Percentiles rank a stretch among this genome's conserved stretches.
phyloP scores from a whole-genome alignment of 257 asterid species.

The Oldenlandia corymbosa region DNA sequence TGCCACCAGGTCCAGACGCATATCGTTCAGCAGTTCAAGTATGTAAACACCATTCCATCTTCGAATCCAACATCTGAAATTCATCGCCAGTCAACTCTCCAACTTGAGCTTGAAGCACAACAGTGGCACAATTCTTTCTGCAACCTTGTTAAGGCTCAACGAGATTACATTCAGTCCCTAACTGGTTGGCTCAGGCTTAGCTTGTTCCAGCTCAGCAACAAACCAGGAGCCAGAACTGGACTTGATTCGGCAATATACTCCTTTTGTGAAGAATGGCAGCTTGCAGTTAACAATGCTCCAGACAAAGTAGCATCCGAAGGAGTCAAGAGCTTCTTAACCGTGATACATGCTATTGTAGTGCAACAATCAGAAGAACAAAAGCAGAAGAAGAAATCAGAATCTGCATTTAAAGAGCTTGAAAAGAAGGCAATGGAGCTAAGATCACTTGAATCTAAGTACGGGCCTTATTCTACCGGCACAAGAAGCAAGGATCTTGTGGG shows the following conservation, averaged over 20 bases:
- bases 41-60: slow-evolving; percentile 56
- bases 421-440: slow-evolving; percentile 67
- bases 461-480: slow-evolving; percentile 38
- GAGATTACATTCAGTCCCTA: slow-evolving; percentile 73
- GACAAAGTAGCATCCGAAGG: slow-evolving; percentile 97
- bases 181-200: slow-evolving; percentile 96
- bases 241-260: slow-evolving; percentile 71
- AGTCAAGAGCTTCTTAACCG: slow-evolving; percentile 63
- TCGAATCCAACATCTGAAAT: slow-evolving; percentile 71
- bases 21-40: slow-evolving; percentile 92
- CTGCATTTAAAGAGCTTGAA: slow-evolving; percentile 74
- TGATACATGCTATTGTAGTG: slow-evolving; percentile 72
- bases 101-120: slow-evolving; percentile 92
- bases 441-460: slow-evolving; percentile 60
- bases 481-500: slow-evolving; percentile 50
- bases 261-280: slow-evolving; percentile 96
- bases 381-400: slow-evolving; percentile 67
- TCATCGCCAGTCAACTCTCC: slow-evolving; percentile 91
- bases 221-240: slow-evolving; percentile 44
- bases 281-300: slow-evolving; percentile 70
- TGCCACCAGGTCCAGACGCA: slow-evolving; percentile 92
- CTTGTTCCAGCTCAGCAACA: slow-evolving; percentile 67
- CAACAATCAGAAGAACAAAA: slow-evolving; percentile 84
- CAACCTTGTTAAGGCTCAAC: slow-evolving; percentile 78
- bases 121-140: slow-evolving; percentile 91